A percentile compares a stretch with the other conserved stretches of the same genome.
Conservation (phyloP, 345 rosid genomes). For the Camelina laxa region DNA sequence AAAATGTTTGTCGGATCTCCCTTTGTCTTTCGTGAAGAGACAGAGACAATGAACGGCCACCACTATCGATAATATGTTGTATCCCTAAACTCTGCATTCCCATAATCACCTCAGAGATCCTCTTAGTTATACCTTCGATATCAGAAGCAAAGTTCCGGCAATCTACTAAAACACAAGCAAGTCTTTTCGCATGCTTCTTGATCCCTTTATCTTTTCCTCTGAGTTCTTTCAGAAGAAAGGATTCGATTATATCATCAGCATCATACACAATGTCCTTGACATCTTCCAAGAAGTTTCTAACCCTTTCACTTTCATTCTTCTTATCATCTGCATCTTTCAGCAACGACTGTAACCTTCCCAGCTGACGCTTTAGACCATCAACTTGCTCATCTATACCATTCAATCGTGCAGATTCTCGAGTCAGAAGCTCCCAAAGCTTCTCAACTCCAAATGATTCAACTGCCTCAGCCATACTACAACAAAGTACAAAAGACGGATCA, state of each 20-base stretch:
- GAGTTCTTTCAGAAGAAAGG: conserved; percentile 25
- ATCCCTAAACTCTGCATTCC: conserved; percentile 47
- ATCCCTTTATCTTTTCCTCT: not conserved
- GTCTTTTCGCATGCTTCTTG: conserved; percentile 16
- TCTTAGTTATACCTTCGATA: conserved; percentile 32
- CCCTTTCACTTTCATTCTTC: conserved; percentile 34
- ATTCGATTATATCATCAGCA: conserved; percentile 42
- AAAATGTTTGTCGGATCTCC: conserved; percentile 35
- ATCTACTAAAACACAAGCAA: conserved; percentile 15
- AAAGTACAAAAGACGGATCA: no score
- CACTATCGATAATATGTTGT: conserved; percentile 1
- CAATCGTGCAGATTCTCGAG: conserved; percentile 6
- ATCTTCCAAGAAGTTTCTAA: conserved; percentile 42
- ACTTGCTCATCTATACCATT: conserved; percentile 24
- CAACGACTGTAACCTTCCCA: conserved; percentile 38
- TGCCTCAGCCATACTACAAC: conserved; percentile 27
- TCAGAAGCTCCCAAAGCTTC: conserved; percentile 29
- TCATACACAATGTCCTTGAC: conserved; percentile 37
- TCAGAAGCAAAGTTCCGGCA: conserved; percentile 6
- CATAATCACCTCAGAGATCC: conserved; percentile 37
- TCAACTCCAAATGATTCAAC: conserved; percentile 35
- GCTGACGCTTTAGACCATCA: conserved; percentile 28
- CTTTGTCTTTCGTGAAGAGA: conserved; percentile 26
- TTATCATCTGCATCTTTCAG: conserved; percentile 36
- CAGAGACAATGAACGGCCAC: conserved; percentile 5